Evolutionary conservation across 371 early-diverging fungal genomes (phyloP), one percentile per base, ranked within the genome.

Genomic region (Mucor lusitanicus): DNA sequence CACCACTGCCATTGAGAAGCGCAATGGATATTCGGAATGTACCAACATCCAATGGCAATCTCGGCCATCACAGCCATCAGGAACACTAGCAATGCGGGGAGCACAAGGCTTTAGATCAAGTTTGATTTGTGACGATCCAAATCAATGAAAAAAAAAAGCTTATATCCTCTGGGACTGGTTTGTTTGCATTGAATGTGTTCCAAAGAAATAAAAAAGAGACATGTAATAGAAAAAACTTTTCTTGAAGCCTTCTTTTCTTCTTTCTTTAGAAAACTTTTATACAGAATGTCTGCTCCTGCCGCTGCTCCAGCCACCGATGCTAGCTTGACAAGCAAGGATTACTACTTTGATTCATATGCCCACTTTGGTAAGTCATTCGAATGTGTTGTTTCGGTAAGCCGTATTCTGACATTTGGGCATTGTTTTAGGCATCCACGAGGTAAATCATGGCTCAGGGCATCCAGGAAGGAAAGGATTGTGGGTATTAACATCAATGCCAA

Each of bases 261-360:
- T 61, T 61, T 19, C 32, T 46, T 44, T 21, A 17, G 39, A 59
- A 59, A 59, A 37, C 28, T 32, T 17, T 62, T 62, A 32, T 23
- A 62, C 50, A 33, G 25, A 48, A 48, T 62, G 62, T 48, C 62
- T 50, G 35, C 60, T 8, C 46, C 61, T 61, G 28, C 60, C 27
- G 60, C 60, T 60, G 25, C 62, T 50, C 23, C 62, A 48, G 35
- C 62, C 54, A 19, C 67, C 54, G 75, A 67, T n/a, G 63, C 74
- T 40, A 79, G 76, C 59, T 77, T 90, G 85, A 88, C 92, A 12
- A 89, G 89, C 80, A 93, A 92, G 79, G 94, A 97, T 79, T 96
- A 95, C 80, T 98, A 97, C 91, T 98, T 96, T 86, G 96, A 94
- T 78, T 95, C 95, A 40, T 98, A 97, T 85, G 97, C 97, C 40